These are phyloP conservation scores for Teratosphaeria zuluensis DNA, from an alignment of 2,329 filamentous ascomycete species.

Conservation along the genomic window DNA sequence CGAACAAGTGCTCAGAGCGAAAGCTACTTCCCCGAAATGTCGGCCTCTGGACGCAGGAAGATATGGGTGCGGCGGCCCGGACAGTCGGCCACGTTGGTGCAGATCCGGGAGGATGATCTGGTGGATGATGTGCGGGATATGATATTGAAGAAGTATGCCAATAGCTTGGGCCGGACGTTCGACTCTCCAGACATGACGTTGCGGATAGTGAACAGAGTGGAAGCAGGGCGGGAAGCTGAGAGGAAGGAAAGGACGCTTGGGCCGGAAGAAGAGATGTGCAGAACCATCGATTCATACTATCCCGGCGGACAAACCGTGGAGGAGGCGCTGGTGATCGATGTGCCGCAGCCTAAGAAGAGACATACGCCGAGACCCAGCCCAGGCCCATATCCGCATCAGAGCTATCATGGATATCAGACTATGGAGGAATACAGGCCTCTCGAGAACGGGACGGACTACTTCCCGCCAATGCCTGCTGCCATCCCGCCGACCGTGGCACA, in stretches of 20 bases:
- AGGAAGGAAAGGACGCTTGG: slow-evolving; percentile 57
- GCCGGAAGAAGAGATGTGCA: slow-evolving; percentile 75
- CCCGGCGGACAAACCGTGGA: slow-evolving; percentile 79
- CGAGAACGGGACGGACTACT: slow-evolving; percentile 71
- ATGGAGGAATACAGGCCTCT: slow-evolving; percentile 55
- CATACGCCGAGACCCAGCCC: slow-evolving; percentile 74
- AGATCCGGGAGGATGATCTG: slow-evolving; percentile 76
- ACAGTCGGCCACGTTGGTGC: slow-evolving; percentile 77
- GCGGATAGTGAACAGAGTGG: slow-evolving; percentile 58
- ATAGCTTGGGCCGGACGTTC: slow-evolving; percentile 79
- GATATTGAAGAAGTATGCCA: slow-evolving; percentile 86
- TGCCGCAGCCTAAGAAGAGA: slow-evolving; percentile 58
- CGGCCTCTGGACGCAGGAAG: slow-evolving; percentile 52
- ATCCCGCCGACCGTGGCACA: slow-evolving; percentile 30
- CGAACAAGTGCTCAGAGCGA: not conserved
- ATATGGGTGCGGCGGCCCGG: slow-evolving; percentile 88
- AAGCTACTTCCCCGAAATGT: slow-evolving; percentile 13
- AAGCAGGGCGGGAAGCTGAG: slow-evolving; percentile 12
- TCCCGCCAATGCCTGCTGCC: slow-evolving; percentile 57
- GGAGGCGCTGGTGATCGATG: slow-evolving; percentile 85
- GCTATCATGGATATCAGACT: slow-evolving; percentile 49
- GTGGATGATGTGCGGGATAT: slow-evolving; percentile 91
- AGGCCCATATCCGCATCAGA: slow-evolving; percentile 38
- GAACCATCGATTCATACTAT: slow-evolving; percentile 71
- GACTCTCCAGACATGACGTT: slow-evolving; percentile 84